Conservation (phyloP, 78 protist genomes). For the Planoprotostelium fungivorum region DNA sequence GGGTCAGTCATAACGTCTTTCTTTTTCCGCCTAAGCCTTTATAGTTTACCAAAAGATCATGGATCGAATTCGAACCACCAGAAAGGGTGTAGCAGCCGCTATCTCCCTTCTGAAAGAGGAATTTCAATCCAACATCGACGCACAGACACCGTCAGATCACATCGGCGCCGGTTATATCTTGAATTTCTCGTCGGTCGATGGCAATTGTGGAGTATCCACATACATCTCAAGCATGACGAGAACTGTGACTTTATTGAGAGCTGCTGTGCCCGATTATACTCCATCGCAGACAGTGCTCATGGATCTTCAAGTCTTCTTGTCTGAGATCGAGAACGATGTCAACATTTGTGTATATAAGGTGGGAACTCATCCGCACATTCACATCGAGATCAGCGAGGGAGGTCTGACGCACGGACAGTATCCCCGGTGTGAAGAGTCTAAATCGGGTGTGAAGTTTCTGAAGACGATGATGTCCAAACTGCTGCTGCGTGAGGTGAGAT, state of each 20-base stretch:
- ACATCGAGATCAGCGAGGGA: background rate
- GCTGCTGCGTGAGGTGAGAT: background rate
- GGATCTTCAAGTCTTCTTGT: background rate
- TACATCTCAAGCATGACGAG: background rate
- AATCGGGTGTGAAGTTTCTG: background rate
- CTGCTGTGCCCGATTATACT: background rate
- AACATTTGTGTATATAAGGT: background rate
- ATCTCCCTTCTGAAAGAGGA: background rate
- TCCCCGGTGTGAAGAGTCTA: background rate
- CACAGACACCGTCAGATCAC: background rate
- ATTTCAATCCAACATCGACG: background rate
- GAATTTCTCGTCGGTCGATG: background rate
- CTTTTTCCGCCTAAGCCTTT: background rate
- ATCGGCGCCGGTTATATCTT: background rate
- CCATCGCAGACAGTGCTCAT: background rate
- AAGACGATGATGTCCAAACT: background rate
- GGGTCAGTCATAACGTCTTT: background rate
- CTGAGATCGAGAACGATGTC: background rate
- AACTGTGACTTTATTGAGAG: background rate
- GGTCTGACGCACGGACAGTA: background rate
- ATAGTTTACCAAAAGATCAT: background rate
- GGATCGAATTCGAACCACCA: background rate
- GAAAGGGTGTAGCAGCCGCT: background rate
- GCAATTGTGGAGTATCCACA: background rate
- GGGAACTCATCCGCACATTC: background rate